Conservation (phyloP, 1,139 yeast genomes). For the Yamadazyma sp. region DNA sequence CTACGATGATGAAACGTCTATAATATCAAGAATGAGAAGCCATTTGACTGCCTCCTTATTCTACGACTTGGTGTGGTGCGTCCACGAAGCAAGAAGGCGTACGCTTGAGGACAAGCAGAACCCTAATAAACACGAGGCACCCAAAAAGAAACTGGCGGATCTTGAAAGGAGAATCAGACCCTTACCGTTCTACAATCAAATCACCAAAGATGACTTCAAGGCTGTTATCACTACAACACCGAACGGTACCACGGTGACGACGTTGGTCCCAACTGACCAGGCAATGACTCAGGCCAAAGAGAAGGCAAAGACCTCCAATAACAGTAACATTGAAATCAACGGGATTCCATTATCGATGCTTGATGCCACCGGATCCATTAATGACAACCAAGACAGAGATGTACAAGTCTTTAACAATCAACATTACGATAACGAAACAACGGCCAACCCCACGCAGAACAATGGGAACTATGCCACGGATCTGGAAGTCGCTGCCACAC, state of each 20-base stretch:
- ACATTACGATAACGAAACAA: background rate
- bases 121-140: slow-evolving; percentile 22
- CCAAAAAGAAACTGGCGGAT: slow-evolving; percentile 11
- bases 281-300: slow-evolving; percentile 63
- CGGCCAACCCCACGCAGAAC: background rate
- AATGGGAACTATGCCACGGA: background rate
- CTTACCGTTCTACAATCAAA: slow-evolving; percentile 89
- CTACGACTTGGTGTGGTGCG: slow-evolving; percentile 92
- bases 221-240: slow-evolving; percentile 87
- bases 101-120: slow-evolving; percentile 50
- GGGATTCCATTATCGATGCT: slow-evolving; percentile 81
- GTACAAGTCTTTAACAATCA: too few relatives aligned
- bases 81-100: slow-evolving; percentile 88
- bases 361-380: slow-evolving; percentile 75
- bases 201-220: slow-evolving; percentile 86
- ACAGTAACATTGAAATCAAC: slow-evolving; percentile 65
- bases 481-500: background rate
- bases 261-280: slow-evolving; percentile 81
- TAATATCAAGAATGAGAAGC: slow-evolving; percentile 85
- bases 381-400: slow-evolving; percentile 22
- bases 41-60: slow-evolving; percentile 89
- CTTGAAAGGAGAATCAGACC: slow-evolving; percentile 53
- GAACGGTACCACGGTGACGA: slow-evolving; percentile 88
- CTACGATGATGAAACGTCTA: slow-evolving; percentile 46
- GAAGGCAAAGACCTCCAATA: slow-evolving; percentile 44